A percentile compares a stretch with the other conserved stretches of the same genome.
Conservation (phyloP, 1,284 basidiomycete genomes). For the Fomitopsis schrenkii region DNA sequence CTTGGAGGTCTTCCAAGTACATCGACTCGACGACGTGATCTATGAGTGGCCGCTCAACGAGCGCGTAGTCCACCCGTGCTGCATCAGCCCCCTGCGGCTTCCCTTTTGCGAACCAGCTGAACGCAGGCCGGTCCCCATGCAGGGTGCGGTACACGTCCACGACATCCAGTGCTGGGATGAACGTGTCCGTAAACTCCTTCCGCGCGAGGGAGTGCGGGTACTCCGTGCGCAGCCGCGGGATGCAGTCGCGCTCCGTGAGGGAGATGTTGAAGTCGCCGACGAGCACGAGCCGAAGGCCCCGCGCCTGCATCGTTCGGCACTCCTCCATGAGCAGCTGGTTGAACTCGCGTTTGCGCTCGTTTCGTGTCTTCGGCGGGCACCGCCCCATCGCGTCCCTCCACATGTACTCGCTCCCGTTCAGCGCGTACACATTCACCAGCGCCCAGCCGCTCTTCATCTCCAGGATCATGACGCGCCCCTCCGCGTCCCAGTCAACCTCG, state of each 20-base stretch:
- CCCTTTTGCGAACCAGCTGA: conserved; percentile 26
- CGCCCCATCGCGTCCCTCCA: conserved; percentile 21
- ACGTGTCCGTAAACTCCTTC: conserved; percentile 21
- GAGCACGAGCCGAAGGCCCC: conserved; percentile 21
- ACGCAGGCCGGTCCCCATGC: conserved; percentile 16
- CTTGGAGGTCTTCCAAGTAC: conserved; percentile 20
- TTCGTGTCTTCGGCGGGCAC: conserved; percentile 20
- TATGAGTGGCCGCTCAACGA: conserved; percentile 17
- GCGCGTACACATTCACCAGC: conserved; percentile 24
- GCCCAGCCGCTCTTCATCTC: conserved; percentile 25
- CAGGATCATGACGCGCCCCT: conserved; percentile 22
- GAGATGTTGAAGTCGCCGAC: conserved; percentile 27
- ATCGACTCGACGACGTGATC: conserved; percentile 16
- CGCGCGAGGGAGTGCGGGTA: conserved; percentile 22
- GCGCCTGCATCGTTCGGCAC: conserved; percentile 17
- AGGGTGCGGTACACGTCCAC: conserved; percentile 20
- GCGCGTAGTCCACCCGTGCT: conserved; percentile 23
- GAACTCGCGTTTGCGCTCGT: conserved; percentile 27
- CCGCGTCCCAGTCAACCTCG: conserved; percentile 24
- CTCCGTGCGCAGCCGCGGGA: conserved; percentile 21
- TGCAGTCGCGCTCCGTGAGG: conserved; percentile 18
- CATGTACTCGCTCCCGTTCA: conserved; percentile 26
- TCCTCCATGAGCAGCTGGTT: conserved; percentile 22
- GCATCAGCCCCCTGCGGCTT: conserved; percentile 23
- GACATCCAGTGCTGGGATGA: conserved; percentile 18